Base-by-base conservation (phyloP, 2,329 filamentous ascomycete genomes). In the Cadophora sp. region DNA sequence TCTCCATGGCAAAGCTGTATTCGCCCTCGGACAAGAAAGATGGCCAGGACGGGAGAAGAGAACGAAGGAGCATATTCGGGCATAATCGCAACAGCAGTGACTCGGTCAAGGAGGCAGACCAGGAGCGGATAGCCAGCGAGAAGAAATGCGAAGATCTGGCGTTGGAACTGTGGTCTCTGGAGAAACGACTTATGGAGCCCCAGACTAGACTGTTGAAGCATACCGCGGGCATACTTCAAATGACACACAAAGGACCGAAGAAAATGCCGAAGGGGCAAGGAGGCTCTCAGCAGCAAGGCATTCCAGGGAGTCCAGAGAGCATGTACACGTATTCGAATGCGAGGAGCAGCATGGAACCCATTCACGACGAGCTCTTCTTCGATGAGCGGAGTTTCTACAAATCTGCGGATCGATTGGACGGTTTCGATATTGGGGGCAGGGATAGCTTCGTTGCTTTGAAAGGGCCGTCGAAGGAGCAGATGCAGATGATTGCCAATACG, bases 191-290 rank as follows among this genome's bases (percentile, higher is more conserved):
- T 68, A 89, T 93, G 81, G 86, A 91, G 68, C 87, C 92, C 9
- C 92, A 97, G 75, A 87, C 87, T 74, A 88, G 89, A 70, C 82
- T 99, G 55, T 82, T 98, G 62, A 90, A 95, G 78, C 96, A 99
- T 78, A 98, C 95, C 0, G 94, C 96, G 16, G 95, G 93, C 55
- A 92, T 99, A 48, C 82, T 99, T 64, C 94, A 97, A 77, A 87
- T 97, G 79, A 97, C 94, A 9, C 94, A 98, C 80, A 91, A 91
- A 74, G 89, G 87, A 0, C 84, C 91, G n/a, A 83, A 85, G 72
- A 82, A 82, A 64, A 75, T 80, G 3, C 79, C 82, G 8, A 80
- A 80, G 16, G 79, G 81, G 1, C 79, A 79, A 40, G 77, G 79
- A 0, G 80, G 81, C 56, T 76, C 81, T 7, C 77, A 83, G 50